These are phyloP conservation scores for Rhamnella rubrinervis DNA, from an alignment of 331 rosid species.

Conservation along the genomic window DNA sequence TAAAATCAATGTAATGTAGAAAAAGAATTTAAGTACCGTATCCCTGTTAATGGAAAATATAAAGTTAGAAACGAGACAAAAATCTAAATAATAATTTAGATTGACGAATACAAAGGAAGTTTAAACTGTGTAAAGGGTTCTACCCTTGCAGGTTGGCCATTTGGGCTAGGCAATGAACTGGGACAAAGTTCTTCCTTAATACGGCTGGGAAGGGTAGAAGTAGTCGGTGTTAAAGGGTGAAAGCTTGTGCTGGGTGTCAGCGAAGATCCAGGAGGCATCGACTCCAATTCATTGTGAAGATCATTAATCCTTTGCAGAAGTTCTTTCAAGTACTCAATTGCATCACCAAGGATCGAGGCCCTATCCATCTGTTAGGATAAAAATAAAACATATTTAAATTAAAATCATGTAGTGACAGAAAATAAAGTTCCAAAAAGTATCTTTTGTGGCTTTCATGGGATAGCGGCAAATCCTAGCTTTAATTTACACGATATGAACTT, in stretches of 20 bases:
- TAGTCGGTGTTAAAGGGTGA: slow-evolving; percentile 81
- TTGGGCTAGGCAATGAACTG: slow-evolving; percentile 61
- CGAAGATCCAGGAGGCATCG: slow-evolving; percentile 54
- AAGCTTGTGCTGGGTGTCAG: slow-evolving; percentile 58
- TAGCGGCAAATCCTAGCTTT: too few relatives aligned
- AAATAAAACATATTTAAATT: not conserved
- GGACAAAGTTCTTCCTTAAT: slow-evolving; percentile 87
- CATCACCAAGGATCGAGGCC: slow-evolving; percentile 88
- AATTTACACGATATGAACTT: too few relatives aligned
- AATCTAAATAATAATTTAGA: not conserved
- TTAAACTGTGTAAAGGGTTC: not conserved
- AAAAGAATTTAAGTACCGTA: too few relatives aligned
- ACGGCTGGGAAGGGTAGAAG: slow-evolving; percentile 64
- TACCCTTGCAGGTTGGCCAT: slow-evolving; percentile 75
- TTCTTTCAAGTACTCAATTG: slow-evolving; percentile 77
- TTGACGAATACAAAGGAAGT: not conserved
- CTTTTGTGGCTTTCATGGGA: too few relatives aligned
- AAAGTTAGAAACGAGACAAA: not conserved
- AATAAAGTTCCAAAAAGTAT: too few relatives aligned
- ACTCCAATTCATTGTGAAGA: slow-evolving; percentile 71
- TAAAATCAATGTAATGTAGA: too few relatives aligned
- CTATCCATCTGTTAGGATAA: slow-evolving; percentile 65
- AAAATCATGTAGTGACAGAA: too few relatives aligned
- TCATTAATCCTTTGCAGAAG: slow-evolving; percentile 71
- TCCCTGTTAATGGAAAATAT: too few relatives aligned